phyloP scores from a whole-genome alignment of 225 moss, liverwort and hornwort genomes.

The Rhytidiadelphus loreus region DNA sequence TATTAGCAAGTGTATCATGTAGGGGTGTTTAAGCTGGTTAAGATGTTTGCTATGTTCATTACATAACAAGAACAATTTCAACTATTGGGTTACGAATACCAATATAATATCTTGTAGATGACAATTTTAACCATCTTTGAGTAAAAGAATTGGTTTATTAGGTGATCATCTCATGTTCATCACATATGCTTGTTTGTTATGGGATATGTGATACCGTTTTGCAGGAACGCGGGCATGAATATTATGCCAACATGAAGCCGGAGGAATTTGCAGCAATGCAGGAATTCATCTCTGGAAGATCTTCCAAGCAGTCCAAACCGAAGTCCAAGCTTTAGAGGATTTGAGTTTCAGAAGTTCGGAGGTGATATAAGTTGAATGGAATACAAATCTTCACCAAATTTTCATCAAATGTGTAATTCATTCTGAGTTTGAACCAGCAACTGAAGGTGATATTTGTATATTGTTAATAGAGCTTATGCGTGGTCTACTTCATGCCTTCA shows the following conservation, averaged over 20 bases:
- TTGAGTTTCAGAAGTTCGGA: not conserved
- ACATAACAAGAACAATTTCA: not conserved
- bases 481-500: not conserved
- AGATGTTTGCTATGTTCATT: not conserved
- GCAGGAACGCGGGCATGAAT: slow-evolving; percentile 65
- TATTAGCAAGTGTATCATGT: not conserved
- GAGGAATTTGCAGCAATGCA: slow-evolving; percentile 80
- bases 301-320: slow-evolving; percentile 32
- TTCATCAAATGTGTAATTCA: not conserved
- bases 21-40: not conserved
- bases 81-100: not conserved
- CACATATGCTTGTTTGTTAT: not conserved
- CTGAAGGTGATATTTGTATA: not conserved
- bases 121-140: not conserved
- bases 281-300: slow-evolving; percentile 62
- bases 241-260: slow-evolving; percentile 68
- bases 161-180: not conserved
- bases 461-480: not conserved
- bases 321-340: slow-evolving; percentile 56
- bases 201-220: not conserved
- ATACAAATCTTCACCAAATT: not conserved
- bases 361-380: not conserved
- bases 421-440: not conserved
- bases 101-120: not conserved
- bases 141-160: not conserved